Percentiles rank a stretch among this genome's conserved stretches.
Conservation (phyloP, 2,329 filamentous ascomycete species). For the Rhinocladiella mackenziei region DNA sequence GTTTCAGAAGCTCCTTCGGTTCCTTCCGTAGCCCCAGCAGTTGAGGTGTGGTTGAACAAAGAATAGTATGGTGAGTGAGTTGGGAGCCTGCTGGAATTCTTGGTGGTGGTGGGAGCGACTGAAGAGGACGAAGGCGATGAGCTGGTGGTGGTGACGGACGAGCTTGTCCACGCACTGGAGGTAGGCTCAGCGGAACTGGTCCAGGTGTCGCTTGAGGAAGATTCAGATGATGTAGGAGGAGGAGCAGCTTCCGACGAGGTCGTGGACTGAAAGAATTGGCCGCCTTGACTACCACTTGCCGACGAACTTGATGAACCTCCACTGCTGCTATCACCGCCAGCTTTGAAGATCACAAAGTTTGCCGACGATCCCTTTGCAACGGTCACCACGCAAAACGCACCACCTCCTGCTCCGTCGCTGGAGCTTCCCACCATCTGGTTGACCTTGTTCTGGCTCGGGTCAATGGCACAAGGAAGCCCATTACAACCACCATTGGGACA, state of each 20-base stretch:
- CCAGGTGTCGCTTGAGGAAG: conserved; percentile 27
- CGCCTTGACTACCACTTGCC: conserved; percentile 8
- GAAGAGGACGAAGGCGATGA: conserved; percentile 6
- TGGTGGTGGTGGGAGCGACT: conserved; percentile 5
- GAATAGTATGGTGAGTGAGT: conserved; percentile 21
- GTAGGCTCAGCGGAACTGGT: conserved; percentile 26
- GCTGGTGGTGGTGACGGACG: conserved; percentile 20
- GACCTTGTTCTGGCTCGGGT: conserved; percentile 54
- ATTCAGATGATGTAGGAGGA: background rate
- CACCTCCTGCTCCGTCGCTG: conserved; percentile 62
- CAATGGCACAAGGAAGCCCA: conserved; percentile 69
- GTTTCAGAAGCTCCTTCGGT: conserved; percentile 1
- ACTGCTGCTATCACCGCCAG: conserved; percentile 38
- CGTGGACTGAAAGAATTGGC: conserved; percentile 11
- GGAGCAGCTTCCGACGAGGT: conserved; percentile 23
- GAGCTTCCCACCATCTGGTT: conserved; percentile 58
- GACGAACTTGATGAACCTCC: background rate
- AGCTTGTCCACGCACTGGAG: conserved; percentile 20
- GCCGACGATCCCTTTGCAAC: conserved; percentile 63
- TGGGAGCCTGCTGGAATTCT: conserved; percentile 4
- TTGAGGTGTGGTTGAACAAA: conserved; percentile 16
- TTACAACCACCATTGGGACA: conserved; percentile 64
- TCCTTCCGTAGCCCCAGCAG: too few species aligned
- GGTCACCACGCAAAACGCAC: conserved; percentile 72
- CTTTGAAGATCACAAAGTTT: conserved; percentile 61